Evolutionary conservation across 2,329 filamentous ascomycete species (phyloP).

Genomic region (Xylariomycetidae sp.): DNA sequence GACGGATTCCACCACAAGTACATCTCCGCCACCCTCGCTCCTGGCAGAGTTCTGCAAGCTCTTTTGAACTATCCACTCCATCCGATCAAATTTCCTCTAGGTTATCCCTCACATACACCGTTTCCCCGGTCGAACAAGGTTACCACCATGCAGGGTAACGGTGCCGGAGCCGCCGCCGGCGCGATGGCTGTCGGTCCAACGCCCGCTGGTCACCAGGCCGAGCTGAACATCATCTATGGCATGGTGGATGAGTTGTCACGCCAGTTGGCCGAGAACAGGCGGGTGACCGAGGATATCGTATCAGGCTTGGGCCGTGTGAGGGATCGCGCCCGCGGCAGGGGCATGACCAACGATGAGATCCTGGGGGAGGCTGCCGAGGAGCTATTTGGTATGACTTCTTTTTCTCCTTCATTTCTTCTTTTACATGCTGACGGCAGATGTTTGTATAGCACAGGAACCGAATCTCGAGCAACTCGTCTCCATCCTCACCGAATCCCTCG

Average conservation of each 20-base stretch:
- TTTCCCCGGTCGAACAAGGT: too few relatives aligned
- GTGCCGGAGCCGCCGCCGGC: constrained; percentile 29
- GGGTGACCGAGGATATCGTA: constrained; percentile 58
- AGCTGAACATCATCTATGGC: constrained; percentile 61
- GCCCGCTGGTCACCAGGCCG: constrained; percentile 62
- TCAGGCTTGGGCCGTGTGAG: constrained; percentile 57
- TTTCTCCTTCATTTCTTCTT: background rate
- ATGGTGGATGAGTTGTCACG: constrained; percentile 63
- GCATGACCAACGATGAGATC: constrained; percentile 52
- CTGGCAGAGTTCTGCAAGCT: too few relatives aligned
- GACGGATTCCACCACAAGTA: too few relatives aligned
- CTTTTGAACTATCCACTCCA: too few relatives aligned
- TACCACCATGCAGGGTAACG: constrained; percentile 24
- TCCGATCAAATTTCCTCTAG: too few relatives aligned
- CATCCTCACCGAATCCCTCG: constrained; percentile 54
- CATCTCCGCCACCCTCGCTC: too few relatives aligned
- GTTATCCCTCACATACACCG: too few relatives aligned
- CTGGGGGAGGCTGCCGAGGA: constrained; percentile 50
- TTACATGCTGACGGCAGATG: background rate
- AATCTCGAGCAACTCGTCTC: constrained; percentile 58
- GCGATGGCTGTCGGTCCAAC: constrained; percentile 47
- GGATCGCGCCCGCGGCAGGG: constrained; percentile 45
- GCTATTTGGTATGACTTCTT: constrained; percentile 40
- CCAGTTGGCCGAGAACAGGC: constrained; percentile 55
- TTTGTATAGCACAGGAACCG: constrained; percentile 43